Evolutionary conservation across 768 basidiomycete species (phyloP).

Genomic region (Leccinum uliginosum): DNA sequence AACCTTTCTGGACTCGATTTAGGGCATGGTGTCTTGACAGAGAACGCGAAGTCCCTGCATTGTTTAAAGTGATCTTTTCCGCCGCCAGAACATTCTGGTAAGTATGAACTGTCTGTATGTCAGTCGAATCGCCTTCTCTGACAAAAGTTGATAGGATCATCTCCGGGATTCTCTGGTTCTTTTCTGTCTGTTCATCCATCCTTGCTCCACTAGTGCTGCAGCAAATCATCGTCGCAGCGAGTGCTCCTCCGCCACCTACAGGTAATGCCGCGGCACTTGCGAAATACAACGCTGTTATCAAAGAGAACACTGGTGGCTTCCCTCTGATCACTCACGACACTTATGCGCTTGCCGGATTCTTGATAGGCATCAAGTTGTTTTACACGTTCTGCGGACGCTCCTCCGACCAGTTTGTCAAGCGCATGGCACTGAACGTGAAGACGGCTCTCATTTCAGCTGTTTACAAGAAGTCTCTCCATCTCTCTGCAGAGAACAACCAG

Average conservation of each 20-base stretch:
- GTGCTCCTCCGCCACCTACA: constrained; percentile 17
- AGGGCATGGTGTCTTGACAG: constrained; percentile 17
- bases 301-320: constrained; percentile 26
- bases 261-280: constrained; percentile 20
- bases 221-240: constrained; percentile 24
- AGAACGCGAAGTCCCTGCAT: constrained; percentile 8
- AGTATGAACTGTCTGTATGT: background rate
- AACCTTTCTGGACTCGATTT: constrained; percentile 23
- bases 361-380: constrained; percentile 24
- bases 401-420: constrained; percentile 27
- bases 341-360: constrained; percentile 20
- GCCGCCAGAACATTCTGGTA: constrained; percentile 17
- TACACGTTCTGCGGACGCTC: constrained; percentile 26
- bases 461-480: constrained; percentile 28
- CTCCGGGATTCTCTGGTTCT: constrained; percentile 28
- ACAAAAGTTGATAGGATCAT: constrained; percentile 14
- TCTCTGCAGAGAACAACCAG: constrained; percentile 24
- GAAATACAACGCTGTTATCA: constrained; percentile 16
- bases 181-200: constrained; percentile 20
- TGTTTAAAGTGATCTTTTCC: constrained; percentile 17
- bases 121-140: background rate
- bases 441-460: constrained; percentile 28
- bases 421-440: constrained; percentile 28
- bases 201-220: constrained; percentile 25
- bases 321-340: constrained; percentile 25